Percentiles rank a stretch among this genome's conserved stretches.
phyloP scores from a whole-genome alignment of 2,329 filamentous ascomycete species.

The Aspergillus thermomutatus region DNA sequence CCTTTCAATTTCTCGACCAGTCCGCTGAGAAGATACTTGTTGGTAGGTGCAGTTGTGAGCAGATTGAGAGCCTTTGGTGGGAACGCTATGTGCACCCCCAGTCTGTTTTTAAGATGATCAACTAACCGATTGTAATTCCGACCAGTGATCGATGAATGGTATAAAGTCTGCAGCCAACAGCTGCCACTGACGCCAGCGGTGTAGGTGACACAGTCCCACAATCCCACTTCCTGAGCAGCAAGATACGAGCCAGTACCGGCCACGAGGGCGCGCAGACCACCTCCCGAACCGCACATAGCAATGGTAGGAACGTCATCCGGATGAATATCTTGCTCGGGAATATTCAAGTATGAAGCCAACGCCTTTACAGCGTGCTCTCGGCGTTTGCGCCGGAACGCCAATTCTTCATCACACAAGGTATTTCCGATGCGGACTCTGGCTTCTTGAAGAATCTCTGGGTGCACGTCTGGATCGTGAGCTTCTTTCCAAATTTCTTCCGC shows the following conservation, averaged over 20 bases:
- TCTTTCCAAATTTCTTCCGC: slow-evolving; percentile 93
- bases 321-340: slow-evolving; percentile 78
- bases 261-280: slow-evolving; percentile 83
- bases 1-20: slow-evolving; percentile 89
- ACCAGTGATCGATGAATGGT: slow-evolving; percentile 72
- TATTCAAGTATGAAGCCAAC: slow-evolving; percentile 74
- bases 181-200: slow-evolving; percentile 93
- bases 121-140: slow-evolving; percentile 68
- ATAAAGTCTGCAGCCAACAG: slow-evolving; percentile 90
- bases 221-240: slow-evolving; percentile 76
- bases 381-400: slow-evolving; percentile 67
- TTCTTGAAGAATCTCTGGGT: slow-evolving; percentile 82
- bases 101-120: slow-evolving; percentile 78
- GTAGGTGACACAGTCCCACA: slow-evolving; percentile 94
- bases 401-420: slow-evolving; percentile 79
- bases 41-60: slow-evolving; percentile 84
- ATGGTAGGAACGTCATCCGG: slow-evolving; percentile 91
- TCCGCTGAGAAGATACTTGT: slow-evolving; percentile 83
- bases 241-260: slow-evolving; percentile 85
- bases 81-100: slow-evolving; percentile 88
- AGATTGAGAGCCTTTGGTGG: slow-evolving; percentile 79
- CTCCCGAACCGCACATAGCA: slow-evolving; percentile 90
- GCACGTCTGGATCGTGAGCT: slow-evolving; percentile 74
- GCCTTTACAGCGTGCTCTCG: slow-evolving; percentile 67
- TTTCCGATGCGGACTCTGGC: slow-evolving; percentile 78